Base-by-base conservation (phyloP, 208 protist species). In the Leishmania lainsoni region DNA sequence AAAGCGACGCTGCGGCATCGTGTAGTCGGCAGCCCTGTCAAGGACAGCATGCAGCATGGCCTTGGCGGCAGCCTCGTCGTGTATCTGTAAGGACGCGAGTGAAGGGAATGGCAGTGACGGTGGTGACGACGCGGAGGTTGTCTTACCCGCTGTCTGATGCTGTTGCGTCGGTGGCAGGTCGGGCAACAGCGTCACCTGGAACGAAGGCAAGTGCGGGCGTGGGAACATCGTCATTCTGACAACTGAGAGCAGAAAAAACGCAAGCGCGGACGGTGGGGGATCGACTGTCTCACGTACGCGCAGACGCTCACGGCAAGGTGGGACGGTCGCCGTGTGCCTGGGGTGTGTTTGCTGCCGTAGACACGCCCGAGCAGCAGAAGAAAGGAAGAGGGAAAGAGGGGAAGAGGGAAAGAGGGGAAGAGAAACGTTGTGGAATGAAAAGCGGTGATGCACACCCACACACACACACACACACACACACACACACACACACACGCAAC, bases 11-110 rank as follows among this genome's bases (percentile, higher is more conserved):
- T 83, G 86, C 59, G 72, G 86, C 16, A 16, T 49, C 39, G 22
- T 51, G 54, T 73, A 81, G 52, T 85, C 73, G 3, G 42, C 14
- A 0, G 82, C 82, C 1, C 83, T 78, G 3, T 76, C 52, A 39
- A 93, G 75, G 12, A 93, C 78, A 52, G 78, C 66, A 63, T 90
- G 76, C 22, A 91, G 71, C 90, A 93, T 93, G 3, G 78, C 59
- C 42, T 82, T 75, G 32, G 85, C 87, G 26, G 65, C 35, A 8
- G 56, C 70, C 71, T 75, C 52, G 39, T 86, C 61, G 26, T 78
- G 75, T n/a, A 49, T 16, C 54, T 65, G 76, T 42, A 58, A 26
- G 1, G 76, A 73, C 39, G 78, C 70, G 35, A 56, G 59, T 35
- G 70, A 42, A 42, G 77, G 39, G 35, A 61, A 80, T 1, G 59